Evolutionary conservation across 108 stramenopile species (phyloP).

Genomic region (Stephanodiscus triporus): DNA sequence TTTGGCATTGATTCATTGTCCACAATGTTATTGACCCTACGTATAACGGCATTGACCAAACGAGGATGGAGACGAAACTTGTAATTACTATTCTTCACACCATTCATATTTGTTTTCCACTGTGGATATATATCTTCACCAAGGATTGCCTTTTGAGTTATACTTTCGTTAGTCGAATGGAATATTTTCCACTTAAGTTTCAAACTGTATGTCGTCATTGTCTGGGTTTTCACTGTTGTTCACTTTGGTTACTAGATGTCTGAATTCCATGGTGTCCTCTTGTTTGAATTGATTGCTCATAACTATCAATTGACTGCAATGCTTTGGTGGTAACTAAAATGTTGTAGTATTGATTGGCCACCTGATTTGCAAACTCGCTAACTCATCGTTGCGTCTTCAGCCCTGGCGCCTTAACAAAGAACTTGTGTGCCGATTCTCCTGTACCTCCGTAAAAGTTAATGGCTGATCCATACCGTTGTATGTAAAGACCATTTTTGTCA

Average conservation of each 20-base stretch:
- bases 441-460: constrained; percentile 1
- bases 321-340: background rate
- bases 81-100: too few species aligned
- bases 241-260: background rate
- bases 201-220: too few species aligned
- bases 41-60: too few species aligned
- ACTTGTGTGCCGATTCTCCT: background rate
- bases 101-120: too few species aligned
- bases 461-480: background rate
- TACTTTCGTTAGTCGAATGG: too few species aligned
- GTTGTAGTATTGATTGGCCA: background rate
- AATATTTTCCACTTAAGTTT: too few species aligned
- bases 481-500: background rate
- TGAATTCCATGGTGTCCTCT: background rate
- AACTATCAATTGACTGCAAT: too few species aligned
- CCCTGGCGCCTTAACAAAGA: background rate
- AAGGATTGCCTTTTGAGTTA: too few species aligned
- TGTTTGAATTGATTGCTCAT: background rate
- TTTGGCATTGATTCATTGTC: too few species aligned
- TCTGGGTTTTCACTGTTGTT: background rate
- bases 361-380: background rate
- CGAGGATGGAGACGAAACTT: too few species aligned
- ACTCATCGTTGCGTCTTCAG: background rate
- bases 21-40: too few species aligned
- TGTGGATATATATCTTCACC: too few species aligned